A percentile compares a stretch with the other conserved stretches of the same genome.
Conservation (phyloP, 179 eudicot genomes). For the Camellia oleifera region DNA sequence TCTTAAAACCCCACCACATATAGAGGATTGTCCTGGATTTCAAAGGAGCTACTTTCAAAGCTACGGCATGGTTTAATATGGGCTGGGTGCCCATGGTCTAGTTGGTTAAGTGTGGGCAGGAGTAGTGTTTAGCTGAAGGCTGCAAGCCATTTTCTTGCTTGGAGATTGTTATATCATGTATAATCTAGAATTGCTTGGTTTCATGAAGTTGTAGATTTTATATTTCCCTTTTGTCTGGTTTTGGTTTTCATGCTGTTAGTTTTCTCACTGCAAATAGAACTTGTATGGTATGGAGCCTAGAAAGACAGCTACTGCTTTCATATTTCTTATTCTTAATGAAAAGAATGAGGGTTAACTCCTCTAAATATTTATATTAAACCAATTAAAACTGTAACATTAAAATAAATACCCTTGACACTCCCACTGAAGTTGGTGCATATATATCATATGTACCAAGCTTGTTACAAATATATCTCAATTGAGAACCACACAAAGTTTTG, state of each 20-base stretch:
- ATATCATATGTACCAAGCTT: too few relatives aligned
- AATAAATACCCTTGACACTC: too few relatives aligned
- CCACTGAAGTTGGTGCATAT: too few relatives aligned
- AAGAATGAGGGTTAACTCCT: too few relatives aligned
- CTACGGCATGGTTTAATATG: neutral
- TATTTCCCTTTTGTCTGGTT: neutral
- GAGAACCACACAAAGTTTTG: too few relatives aligned
- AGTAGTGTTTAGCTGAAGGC: neutral
- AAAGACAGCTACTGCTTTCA: neutral
- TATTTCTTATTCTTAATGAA: neutral
- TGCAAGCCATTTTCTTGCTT: neutral
- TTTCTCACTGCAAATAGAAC: neutral
- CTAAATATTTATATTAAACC: too few relatives aligned
- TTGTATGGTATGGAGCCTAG: neutral
- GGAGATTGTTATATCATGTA: neutral
- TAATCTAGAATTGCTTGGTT: slow-evolving; percentile 7
- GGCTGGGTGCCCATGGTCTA: neutral
- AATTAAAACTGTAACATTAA: too few relatives aligned
- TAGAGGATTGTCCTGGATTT: neutral
- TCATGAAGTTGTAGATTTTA: neutral
- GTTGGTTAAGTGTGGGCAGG: neutral
- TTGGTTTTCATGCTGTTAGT: neutral
- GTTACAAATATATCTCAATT: too few relatives aligned
- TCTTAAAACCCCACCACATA: neutral
- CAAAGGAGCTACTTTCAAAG: neutral